Percentiles rank a stretch among this genome's conserved stretches.
Conservation (phyloP, 2,329 filamentous ascomycete genomes). For the Xylariaceae sp. region DNA sequence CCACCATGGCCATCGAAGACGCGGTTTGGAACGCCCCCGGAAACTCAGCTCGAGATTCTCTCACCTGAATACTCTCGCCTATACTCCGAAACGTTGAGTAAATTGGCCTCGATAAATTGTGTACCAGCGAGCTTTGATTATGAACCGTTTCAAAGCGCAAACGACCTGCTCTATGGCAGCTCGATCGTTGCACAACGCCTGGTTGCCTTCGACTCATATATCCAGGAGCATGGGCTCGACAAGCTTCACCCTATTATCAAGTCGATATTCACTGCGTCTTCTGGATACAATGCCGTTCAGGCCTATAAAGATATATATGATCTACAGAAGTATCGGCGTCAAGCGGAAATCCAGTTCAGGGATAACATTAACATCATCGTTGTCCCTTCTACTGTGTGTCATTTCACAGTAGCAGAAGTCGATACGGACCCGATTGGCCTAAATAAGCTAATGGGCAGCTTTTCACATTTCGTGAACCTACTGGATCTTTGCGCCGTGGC, state of each 20-base stretch:
- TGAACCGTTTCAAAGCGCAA: slow-evolving; percentile 50
- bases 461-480: slow-evolving; percentile 59
- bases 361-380: slow-evolving; percentile 48
- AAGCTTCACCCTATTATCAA: slow-evolving; percentile 51
- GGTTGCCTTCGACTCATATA: slow-evolving; percentile 43
- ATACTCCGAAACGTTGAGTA: neutral
- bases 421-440: slow-evolving; percentile 51
- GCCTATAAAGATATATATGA: neutral
- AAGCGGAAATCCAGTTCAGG: slow-evolving; percentile 25
- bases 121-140: slow-evolving; percentile 42
- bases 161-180: slow-evolving; percentile 55
- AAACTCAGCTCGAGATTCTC: too few species aligned
- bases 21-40: too few species aligned
- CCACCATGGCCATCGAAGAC: too few species aligned
- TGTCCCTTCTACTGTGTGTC: slow-evolving; percentile 53
- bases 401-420: slow-evolving; percentile 53
- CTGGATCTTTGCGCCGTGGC: slow-evolving; percentile 52
- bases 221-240: slow-evolving; percentile 39
- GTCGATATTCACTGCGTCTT: slow-evolving; percentile 24
- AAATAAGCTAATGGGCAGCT: slow-evolving; percentile 52
- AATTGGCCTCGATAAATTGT: neutral
- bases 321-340: slow-evolving; percentile 23
- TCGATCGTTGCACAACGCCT: slow-evolving; percentile 56
- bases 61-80: too few species aligned
- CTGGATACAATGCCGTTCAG: slow-evolving; percentile 12